phyloP scores from a whole-genome alignment of 331 rosid species.

The Prunus yedoensis region DNA sequence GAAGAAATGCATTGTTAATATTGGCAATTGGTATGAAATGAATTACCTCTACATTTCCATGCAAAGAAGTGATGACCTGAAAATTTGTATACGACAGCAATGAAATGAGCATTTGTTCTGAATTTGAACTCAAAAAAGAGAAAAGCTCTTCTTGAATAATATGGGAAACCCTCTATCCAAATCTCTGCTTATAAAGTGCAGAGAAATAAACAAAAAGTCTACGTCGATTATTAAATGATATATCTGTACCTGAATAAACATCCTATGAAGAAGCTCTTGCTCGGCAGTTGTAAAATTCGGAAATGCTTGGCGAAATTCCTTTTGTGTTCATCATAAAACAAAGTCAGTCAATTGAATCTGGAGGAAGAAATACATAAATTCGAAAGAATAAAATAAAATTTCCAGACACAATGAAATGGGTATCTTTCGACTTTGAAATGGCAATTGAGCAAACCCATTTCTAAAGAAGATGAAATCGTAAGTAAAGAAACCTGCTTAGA shows the following conservation, averaged over 20 bases:
- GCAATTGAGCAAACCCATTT: neutral
- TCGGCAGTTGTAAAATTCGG: slow-evolving; percentile 47
- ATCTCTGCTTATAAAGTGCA: neutral
- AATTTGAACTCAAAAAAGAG: neutral
- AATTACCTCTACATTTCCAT: slow-evolving; percentile 64
- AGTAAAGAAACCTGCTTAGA: slow-evolving; percentile 55
- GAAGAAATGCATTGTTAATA: neutral
- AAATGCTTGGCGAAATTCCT: slow-evolving; percentile 69
- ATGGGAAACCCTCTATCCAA: neutral
- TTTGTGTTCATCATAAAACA: slow-evolving; percentile 21
- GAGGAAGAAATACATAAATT: neutral
- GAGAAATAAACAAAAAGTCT: neutral
- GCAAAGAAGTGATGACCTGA: slow-evolving; percentile 73
- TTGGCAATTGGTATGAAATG: neutral
- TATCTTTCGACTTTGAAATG: neutral
- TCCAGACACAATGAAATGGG: neutral
- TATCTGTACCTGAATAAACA: slow-evolving; percentile 61
- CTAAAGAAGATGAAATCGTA: neutral
- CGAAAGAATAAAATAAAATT: neutral
- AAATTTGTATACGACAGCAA: slow-evolving; percentile 16
- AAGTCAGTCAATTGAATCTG: neutral
- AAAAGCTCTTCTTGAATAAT: neutral
- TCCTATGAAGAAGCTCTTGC: slow-evolving; percentile 58
- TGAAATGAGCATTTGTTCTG: neutral
- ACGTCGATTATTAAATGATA: neutral